Percentiles rank a stretch among this genome's conserved stretches.
Evolutionary conservation across 768 basidiomycete genomes (phyloP).

Genomic region (Mycena maculata): DNA sequence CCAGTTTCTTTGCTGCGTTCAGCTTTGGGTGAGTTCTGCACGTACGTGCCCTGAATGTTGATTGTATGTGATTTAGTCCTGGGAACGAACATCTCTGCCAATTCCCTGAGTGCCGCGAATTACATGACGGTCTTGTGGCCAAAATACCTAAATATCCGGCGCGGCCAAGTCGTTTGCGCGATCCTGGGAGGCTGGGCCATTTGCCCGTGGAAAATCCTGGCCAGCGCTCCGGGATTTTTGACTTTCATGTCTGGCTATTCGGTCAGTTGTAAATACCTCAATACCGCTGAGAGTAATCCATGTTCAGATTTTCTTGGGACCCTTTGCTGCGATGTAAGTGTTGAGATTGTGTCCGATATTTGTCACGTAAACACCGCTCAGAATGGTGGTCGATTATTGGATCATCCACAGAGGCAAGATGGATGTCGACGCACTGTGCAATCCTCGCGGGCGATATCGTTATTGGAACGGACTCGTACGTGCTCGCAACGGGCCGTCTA

Average conservation of each 20-base stretch:
- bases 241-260: slow-evolving; percentile 86
- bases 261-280: slow-evolving; percentile 34
- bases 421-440: slow-evolving; percentile 87
- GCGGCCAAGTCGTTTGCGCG: slow-evolving; percentile 84
- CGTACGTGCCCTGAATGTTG: neutral
- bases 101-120: slow-evolving; percentile 77
- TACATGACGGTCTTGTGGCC: slow-evolving; percentile 86
- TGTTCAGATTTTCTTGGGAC: slow-evolving; percentile 73
- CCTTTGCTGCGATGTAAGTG: slow-evolving; percentile 80
- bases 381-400: slow-evolving; percentile 75
- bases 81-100: slow-evolving; percentile 81
- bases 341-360: slow-evolving; percentile 12
- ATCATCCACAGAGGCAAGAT: slow-evolving; percentile 75
- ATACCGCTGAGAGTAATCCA: neutral
- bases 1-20: slow-evolving; percentile 80
- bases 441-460: slow-evolving; percentile 80
- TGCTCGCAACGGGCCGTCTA: neutral
- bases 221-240: slow-evolving; percentile 73
- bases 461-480: slow-evolving; percentile 79
- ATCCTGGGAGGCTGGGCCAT: slow-evolving; percentile 85
- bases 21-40: slow-evolving; percentile 55
- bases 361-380: slow-evolving; percentile 27
- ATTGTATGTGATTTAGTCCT: slow-evolving; percentile 48
- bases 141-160: slow-evolving; percentile 80
- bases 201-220: slow-evolving; percentile 89